A percentile compares a stretch with the other conserved stretches of the same genome.
Conservation (phyloP, 2,329 filamentous ascomycete genomes). For the Penicillium concentricum region DNA sequence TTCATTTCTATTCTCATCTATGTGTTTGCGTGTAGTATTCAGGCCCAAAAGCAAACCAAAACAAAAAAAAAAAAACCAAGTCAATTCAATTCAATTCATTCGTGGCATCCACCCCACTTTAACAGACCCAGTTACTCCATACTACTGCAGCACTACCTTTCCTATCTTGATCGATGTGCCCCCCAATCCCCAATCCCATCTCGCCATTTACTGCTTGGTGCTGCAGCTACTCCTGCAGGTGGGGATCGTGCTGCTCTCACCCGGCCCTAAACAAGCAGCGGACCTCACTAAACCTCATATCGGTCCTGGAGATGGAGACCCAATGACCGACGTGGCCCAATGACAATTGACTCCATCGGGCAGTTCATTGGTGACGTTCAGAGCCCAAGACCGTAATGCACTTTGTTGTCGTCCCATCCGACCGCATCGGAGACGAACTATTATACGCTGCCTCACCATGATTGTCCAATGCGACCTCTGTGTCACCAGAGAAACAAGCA, state of each 20-base stretch:
- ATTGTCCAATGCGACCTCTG: slow-evolving; percentile 25
- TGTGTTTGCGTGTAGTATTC: neutral
- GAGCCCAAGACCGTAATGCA: slow-evolving; percentile 31
- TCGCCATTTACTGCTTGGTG: slow-evolving; percentile 24
- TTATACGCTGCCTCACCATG: slow-evolving; percentile 39
- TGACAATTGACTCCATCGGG: slow-evolving; percentile 31
- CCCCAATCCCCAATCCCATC: slow-evolving; percentile 22
- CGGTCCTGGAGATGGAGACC: slow-evolving; percentile 28
- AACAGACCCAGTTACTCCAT: slow-evolving; percentile 27
- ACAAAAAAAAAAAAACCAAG: slow-evolving; percentile 15
- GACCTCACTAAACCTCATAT: slow-evolving; percentile 24
- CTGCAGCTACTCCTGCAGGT: slow-evolving; percentile 33
- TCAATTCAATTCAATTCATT: slow-evolving; percentile 10
- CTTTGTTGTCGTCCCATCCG: slow-evolving; percentile 28
- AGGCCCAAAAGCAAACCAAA: slow-evolving; percentile 9
- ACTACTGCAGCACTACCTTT: slow-evolving; percentile 22
- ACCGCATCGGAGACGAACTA: slow-evolving; percentile 29
- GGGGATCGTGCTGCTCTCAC: slow-evolving; percentile 27
- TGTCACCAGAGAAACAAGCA: slow-evolving; percentile 31
- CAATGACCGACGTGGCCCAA: slow-evolving; percentile 44
- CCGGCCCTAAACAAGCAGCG: slow-evolving; percentile 30
- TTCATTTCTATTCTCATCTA: neutral
- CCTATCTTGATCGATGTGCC: slow-evolving; percentile 21
- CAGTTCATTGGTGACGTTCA: slow-evolving; percentile 36
- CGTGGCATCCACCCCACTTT: slow-evolving; percentile 31